Percentiles rank a stretch among this genome's conserved stretches.
phyloP scores from a whole-genome alignment of 2,329 filamentous ascomycete species.

The Xylaria sp. region DNA sequence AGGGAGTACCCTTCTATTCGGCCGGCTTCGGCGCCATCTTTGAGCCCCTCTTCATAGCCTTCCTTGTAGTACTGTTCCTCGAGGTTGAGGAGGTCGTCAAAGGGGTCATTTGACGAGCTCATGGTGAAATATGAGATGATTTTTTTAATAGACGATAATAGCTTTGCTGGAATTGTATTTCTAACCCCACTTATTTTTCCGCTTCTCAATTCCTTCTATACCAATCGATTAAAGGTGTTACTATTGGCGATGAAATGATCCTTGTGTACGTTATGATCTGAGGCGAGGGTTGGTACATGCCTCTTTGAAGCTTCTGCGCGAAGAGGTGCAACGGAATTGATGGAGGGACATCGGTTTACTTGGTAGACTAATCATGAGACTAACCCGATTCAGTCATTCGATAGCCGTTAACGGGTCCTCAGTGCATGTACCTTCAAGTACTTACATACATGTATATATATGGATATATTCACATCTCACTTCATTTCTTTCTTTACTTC shows the following conservation, averaged over 20 bases:
- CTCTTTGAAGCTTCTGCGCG: not conserved
- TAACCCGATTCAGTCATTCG: conserved; percentile 15
- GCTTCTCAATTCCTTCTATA: not conserved
- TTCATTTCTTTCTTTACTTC: too few relatives aligned
- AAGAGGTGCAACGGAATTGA: not conserved
- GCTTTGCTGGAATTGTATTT: not conserved
- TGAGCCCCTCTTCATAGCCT: conserved; percentile 79
- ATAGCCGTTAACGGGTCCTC: too few relatives aligned
- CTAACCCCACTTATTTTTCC: not conserved
- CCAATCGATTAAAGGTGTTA: not conserved
- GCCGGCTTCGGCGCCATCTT: conserved; percentile 81
- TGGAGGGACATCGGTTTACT: conserved; percentile 12
- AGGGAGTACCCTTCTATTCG: conserved; percentile 89
- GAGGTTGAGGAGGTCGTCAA: conserved; percentile 68
- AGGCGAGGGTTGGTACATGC: not conserved
- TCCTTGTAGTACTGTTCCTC: conserved; percentile 81
- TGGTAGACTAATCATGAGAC: not conserved
- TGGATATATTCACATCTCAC: too few relatives aligned
- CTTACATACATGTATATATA: too few relatives aligned
- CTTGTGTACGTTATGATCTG: not conserved
- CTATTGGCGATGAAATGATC: too few relatives aligned
- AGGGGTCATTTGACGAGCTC: conserved; percentile 57
- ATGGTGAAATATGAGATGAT: conserved; percentile 55
- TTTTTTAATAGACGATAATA: conserved; percentile 52
- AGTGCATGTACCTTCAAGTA: not conserved